Evolutionary conservation across 2,329 filamentous ascomycete species (phyloP), one percentile per base, ranked within the genome.

Genomic region (Aureobasidium sp.): DNA sequence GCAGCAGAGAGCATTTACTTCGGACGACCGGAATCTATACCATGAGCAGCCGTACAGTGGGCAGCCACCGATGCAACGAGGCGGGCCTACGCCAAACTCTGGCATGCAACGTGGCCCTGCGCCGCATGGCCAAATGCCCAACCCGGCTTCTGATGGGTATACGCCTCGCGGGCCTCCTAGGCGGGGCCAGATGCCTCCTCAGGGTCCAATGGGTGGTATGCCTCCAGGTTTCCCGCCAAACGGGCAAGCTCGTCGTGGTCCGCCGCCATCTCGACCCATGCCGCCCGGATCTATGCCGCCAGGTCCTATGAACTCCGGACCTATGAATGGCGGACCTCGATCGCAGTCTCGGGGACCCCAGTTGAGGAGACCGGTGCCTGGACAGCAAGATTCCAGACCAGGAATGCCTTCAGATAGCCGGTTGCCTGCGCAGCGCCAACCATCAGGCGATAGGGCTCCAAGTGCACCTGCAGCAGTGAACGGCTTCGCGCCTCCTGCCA

Each of bases 371-470:
- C 53, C 41, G 29, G 30, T 45, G 27, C 54, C 54, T 25, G 54
- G 42, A 29, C 54, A 36, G 34, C 32, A 36, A 14, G 42, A 58
- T n/a, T 37, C 9, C 21, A 57, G 53, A 57, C 9, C 37, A 21
- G 41, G 30, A 21, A 45, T 34, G 30, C 54, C 41, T 21, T 11
- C 27, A 7, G 42, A 57, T 5, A n/a, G 6, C 10, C 21, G 57
- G 3, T 7, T 34, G 11, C 45, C 44, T n/a, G 3, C 27, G 25
- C 57, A 49, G 36, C 44, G 57, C 16, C 44, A 41, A 8, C 14
- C 36, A 21, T 50, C 57, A 13, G 57, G 44, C 34, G 45, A 32
- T 16, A 50, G 63, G 10, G 63, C 63, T 27, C 63, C 63, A 27
- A 62, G 60, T 34, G 63, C 60, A 4, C 57, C 57, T 42, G 34